Evolutionary conservation across 441 rosid genomes (phyloP), one percentile per base, ranked within the genome.

Genomic region (Pelargonium cotyledonis): DNA sequence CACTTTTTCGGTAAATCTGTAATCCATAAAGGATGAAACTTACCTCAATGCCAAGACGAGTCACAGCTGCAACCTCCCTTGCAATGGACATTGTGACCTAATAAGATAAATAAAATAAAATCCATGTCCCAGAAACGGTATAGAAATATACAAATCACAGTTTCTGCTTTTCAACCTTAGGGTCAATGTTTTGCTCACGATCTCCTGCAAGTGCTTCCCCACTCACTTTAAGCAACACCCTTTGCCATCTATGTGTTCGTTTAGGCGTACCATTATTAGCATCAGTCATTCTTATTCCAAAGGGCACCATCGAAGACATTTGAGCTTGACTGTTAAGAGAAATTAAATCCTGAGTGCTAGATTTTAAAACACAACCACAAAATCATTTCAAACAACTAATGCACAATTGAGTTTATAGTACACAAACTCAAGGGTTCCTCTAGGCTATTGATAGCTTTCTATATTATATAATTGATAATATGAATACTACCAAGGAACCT

Each of bases 181-280:
- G 97, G 73, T 89, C 95, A 58, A 94, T 91, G 65, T 91, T 91
- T 74, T 94, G 96, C 11, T 72, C 26, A 16, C 77, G 83, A 73
- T 94, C 96, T 55, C 98, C 97, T 0, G 97, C 95, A 70, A 94
- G 97, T 69, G 97, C 98, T 87, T 94, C 96, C 69, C 96, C 97
- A 53, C 96, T 93, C 41, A 89, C 97, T 85, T 93, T 94, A 69
- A 94, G 98, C 81, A 91, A 85, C 66, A 88, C 97, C 80, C 98
- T 91, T 78, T 70, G 87, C 97, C 98, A 93, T 75, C 80, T 93
- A 76, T 72, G 73, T 53, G 96, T 80, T 64, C 85, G 83, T 11
- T 79, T 83, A 1, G 89, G 73, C 38, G 75, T 69, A 62, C 80
- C 75, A 7, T 53, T 53, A 53, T 23, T 53, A 60, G 67, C 62